phyloP scores from a whole-genome alignment of 331 rosid species.

The Malus hybrid region DNA sequence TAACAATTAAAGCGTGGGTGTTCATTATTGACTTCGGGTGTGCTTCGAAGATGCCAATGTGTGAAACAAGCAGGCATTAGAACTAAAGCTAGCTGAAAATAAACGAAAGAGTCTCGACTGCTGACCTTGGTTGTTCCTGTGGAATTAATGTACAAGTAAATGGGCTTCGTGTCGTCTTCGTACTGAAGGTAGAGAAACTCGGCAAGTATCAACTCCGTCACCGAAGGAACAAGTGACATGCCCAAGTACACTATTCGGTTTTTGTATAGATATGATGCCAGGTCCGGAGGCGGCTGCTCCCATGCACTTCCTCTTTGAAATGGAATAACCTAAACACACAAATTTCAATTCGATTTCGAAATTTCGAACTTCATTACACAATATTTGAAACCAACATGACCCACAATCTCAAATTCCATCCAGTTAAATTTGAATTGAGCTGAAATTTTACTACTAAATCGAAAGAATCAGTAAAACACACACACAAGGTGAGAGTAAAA shows the following conservation, averaged over 20 bases:
- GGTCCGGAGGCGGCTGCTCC: slow-evolving; percentile 96
- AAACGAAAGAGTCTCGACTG: background rate
- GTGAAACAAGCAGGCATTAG: background rate
- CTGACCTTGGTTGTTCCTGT: slow-evolving; percentile 89
- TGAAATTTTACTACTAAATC: background rate
- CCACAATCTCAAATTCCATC: background rate
- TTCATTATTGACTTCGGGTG: background rate
- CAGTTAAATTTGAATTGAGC: background rate
- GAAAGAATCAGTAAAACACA: background rate
- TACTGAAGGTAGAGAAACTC: slow-evolving; percentile 88
- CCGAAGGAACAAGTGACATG: slow-evolving; percentile 92
- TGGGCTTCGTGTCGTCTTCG: slow-evolving; percentile 69
- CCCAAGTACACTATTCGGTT: slow-evolving; percentile 89
- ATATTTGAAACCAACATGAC: background rate
- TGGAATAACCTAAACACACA: slow-evolving; percentile 69
- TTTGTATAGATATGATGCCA: slow-evolving; percentile 89
- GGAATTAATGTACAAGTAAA: slow-evolving; percentile 82
- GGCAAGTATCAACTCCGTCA: slow-evolving; percentile 83
- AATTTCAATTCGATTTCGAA: background rate
- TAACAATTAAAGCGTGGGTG: background rate
- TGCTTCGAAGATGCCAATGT: background rate
- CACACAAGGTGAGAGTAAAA: background rate
- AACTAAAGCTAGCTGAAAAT: background rate
- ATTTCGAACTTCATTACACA: background rate
- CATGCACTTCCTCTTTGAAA: slow-evolving; percentile 72